A percentile compares a stretch with the other conserved stretches of the same genome.
phyloP scores from a whole-genome alignment of 2,329 filamentous ascomycete genomes.

The Alternaria arbusti region DNA sequence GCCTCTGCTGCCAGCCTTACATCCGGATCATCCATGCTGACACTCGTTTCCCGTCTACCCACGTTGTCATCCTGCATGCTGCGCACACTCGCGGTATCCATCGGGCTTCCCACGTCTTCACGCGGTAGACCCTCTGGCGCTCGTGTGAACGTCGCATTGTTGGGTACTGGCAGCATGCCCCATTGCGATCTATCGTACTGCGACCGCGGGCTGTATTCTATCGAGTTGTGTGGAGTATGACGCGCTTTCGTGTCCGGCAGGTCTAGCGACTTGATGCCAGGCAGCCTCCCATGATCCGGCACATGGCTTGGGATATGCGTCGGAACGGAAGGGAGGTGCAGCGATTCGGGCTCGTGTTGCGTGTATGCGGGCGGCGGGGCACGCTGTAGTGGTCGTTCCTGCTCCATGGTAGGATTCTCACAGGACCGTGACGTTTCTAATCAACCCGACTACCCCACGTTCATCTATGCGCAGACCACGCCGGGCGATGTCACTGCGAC shows the following conservation, averaged over 20 bases:
- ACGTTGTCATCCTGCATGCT: slow-evolving; percentile 48
- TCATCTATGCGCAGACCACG: not conserved
- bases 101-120: slow-evolving; percentile 51
- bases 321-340: slow-evolving; percentile 52
- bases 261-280: slow-evolving; percentile 54
- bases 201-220: slow-evolving; percentile 45
- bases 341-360: slow-evolving; percentile 50
- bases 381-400: slow-evolving; percentile 42
- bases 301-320: slow-evolving; percentile 40
- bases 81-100: slow-evolving; percentile 52
- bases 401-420: slow-evolving; percentile 30
- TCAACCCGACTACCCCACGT: slow-evolving; percentile 17
- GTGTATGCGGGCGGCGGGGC: slow-evolving; percentile 54
- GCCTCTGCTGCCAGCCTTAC: slow-evolving; percentile 59
- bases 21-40: slow-evolving; percentile 57
- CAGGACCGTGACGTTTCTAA: not conserved
- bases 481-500: not conserved
- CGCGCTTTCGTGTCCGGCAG: slow-evolving; percentile 41
- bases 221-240: slow-evolving; percentile 34
- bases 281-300: slow-evolving; percentile 43
- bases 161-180: slow-evolving; percentile 33
- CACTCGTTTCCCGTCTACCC: slow-evolving; percentile 47
- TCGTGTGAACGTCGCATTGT: slow-evolving; percentile 37
- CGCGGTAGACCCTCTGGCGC: slow-evolving; percentile 39
- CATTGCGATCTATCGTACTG: slow-evolving; percentile 33